These are phyloP conservation scores for Alliaria petiolata DNA, from an alignment of 345 rosid species.

Conservation along the genomic window DNA sequence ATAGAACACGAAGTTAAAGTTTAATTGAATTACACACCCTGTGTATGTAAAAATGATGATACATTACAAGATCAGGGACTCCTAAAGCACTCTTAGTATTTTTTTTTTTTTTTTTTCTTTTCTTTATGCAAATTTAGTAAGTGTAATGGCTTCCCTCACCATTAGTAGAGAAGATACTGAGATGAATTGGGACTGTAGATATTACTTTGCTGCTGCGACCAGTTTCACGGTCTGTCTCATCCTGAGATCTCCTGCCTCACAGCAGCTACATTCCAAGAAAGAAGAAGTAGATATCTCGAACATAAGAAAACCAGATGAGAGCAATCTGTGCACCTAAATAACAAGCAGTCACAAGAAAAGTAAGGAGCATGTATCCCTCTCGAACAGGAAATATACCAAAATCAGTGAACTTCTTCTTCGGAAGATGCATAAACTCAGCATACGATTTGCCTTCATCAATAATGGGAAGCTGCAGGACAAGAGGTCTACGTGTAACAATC, in stretches of 20 bases:
- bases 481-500: conserved; percentile 96
- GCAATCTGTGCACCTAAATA: not conserved
- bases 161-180: conserved; percentile 89
- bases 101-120: too few relatives aligned
- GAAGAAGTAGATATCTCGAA: not conserved
- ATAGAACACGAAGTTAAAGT: not conserved
- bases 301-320: conserved; percentile 1
- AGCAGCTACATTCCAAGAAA: conserved; percentile 54
- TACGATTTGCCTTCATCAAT: conserved; percentile 87
- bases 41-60: too few relatives aligned
- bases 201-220: conserved; percentile 77
- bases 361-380: not conserved
- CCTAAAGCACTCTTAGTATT: not conserved
- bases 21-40: too few relatives aligned
- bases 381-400: conserved; percentile 49
- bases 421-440: conserved; percentile 96
- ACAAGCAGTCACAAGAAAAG: not conserved
- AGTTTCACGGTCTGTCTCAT: conserved; percentile 96
- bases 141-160: conserved; percentile 44
- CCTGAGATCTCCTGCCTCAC: conserved; percentile 85
- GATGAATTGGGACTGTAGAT: conserved; percentile 90
- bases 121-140: not conserved
- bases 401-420: conserved; percentile 79
- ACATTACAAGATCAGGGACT: too few relatives aligned
- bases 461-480: conserved; percentile 90